Percentiles rank a stretch among this genome's conserved stretches.
Conservation (phyloP, 176 grass and related monocot genomes). For the Aegilops tauschii region DNA sequence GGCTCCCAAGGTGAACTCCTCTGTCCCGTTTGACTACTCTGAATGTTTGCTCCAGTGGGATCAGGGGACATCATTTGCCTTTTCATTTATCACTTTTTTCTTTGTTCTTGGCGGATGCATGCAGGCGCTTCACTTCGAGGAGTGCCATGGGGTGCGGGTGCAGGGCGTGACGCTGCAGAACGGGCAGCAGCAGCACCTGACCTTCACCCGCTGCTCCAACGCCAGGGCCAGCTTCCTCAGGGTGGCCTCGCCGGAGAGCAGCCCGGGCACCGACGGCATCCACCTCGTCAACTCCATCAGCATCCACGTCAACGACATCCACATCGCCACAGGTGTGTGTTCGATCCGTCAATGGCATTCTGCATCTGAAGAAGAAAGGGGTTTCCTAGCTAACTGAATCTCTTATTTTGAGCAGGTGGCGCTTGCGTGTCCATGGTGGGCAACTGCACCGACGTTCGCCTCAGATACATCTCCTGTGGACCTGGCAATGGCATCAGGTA, state of each 20-base stretch:
- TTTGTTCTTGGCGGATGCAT: too few relatives aligned
- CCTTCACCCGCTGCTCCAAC: slow-evolving; percentile 52
- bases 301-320: slow-evolving; percentile 42
- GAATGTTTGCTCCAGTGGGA: not conserved
- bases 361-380: too few relatives aligned
- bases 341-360: too few relatives aligned
- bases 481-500: slow-evolving; percentile 80
- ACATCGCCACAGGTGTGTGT: slow-evolving; percentile 47
- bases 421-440: slow-evolving; percentile 70
- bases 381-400: too few relatives aligned
- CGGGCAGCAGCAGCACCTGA: slow-evolving; percentile 60
- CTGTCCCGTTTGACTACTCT: too few relatives aligned
- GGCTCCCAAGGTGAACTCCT: slow-evolving; percentile 22
- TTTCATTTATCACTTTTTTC: too few relatives aligned
- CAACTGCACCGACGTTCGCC: slow-evolving; percentile 48
- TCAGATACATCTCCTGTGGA: slow-evolving; percentile 52
- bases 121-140: slow-evolving; percentile 62
- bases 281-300: slow-evolving; percentile 48
- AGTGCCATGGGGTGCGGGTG: slow-evolving; percentile 41
- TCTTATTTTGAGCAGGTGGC: slow-evolving; percentile 39
- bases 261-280: slow-evolving; percentile 67
- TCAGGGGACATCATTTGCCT: too few relatives aligned
- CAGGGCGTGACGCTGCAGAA: slow-evolving; percentile 54
- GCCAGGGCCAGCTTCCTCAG: slow-evolving; percentile 47
- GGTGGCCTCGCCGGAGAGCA: slow-evolving; percentile 63